phyloP scores from a whole-genome alignment of 169 alveolate species.

The Plasmodium vinckei region DNA sequence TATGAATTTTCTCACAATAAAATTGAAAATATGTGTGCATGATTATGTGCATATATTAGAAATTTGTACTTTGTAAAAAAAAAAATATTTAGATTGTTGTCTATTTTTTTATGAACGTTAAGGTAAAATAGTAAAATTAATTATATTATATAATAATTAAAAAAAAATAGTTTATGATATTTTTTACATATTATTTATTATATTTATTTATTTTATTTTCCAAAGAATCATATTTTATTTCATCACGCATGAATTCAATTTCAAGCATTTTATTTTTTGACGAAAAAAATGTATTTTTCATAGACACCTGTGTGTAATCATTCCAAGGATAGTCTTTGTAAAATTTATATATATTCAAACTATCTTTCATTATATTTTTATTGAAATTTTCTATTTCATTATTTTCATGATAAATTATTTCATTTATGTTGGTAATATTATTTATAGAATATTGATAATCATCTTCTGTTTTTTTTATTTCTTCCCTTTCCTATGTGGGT shows the following conservation, averaged over 20 bases:
- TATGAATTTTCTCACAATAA: constrained; percentile 3
- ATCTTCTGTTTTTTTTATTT: constrained; percentile 37
- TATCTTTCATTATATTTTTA: constrained; percentile 51
- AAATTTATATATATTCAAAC: constrained; percentile 30
- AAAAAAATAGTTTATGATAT: constrained; percentile 5
- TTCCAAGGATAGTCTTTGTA: constrained; percentile 50
- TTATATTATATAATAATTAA: constrained; percentile 16
- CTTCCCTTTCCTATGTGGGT: constrained; percentile 21
- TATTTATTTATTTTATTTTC: constrained; percentile 16
- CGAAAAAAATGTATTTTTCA: constrained; percentile 32
- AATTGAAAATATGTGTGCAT: constrained; percentile 33
- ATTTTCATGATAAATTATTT: constrained; percentile 63
- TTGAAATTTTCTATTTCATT: constrained; percentile 26
- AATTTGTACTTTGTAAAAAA: constrained; percentile 12
- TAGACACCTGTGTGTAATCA: constrained; percentile 33
- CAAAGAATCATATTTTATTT: constrained; percentile 35
- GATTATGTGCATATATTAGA: constrained; percentile 32
- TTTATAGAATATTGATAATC: constrained; percentile 41
- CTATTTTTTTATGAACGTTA: constrained; percentile 23
- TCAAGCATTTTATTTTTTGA: constrained; percentile 47
- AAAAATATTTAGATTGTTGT: constrained; percentile 12
- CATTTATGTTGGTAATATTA: constrained; percentile 29
- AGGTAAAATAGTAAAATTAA: constrained; percentile 20
- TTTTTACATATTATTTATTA: background rate
- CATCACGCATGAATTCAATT: constrained; percentile 40